Evolutionary conservation across 805 yeast genomes (phyloP).

Genomic region (Candida vartiovaarae): DNA sequence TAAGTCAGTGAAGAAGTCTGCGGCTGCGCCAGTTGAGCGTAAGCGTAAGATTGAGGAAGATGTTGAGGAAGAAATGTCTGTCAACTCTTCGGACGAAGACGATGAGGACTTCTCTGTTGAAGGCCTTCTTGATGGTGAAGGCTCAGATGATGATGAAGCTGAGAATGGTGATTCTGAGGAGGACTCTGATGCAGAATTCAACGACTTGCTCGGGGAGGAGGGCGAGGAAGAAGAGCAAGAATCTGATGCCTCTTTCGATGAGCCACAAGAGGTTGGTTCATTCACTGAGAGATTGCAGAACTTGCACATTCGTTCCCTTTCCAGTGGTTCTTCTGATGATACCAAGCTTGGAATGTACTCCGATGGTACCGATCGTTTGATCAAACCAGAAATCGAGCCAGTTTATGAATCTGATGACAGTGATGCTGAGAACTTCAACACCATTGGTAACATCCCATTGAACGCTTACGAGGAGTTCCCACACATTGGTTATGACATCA

Average conservation of each 20-base stretch:
- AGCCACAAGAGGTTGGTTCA: background rate
- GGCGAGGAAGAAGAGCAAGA: slow-evolving; percentile 36
- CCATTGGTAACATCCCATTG: slow-evolving; percentile 90
- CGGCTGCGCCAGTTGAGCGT: slow-evolving; percentile 1
- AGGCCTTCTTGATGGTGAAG: slow-evolving; percentile 32
- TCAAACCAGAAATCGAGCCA: slow-evolving; percentile 89
- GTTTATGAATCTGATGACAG: slow-evolving; percentile 93
- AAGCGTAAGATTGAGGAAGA: slow-evolving; percentile 19
- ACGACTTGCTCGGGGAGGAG: slow-evolving; percentile 48
- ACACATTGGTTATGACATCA: slow-evolving; percentile 93
- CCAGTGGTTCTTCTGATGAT: slow-evolving; percentile 25
- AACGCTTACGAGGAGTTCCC: slow-evolving; percentile 96
- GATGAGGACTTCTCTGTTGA: slow-evolving; percentile 14
- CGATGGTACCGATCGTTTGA: slow-evolving; percentile 74
- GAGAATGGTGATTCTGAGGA: slow-evolving; percentile 6
- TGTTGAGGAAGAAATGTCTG: slow-evolving; percentile 3
- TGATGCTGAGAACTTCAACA: slow-evolving; percentile 72
- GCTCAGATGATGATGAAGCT: slow-evolving; percentile 7
- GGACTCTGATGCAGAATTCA: slow-evolving; percentile 58
- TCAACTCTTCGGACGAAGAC: slow-evolving; percentile 1
- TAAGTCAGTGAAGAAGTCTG: background rate
- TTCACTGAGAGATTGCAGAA: slow-evolving; percentile 50
- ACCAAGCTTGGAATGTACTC: slow-evolving; percentile 45
- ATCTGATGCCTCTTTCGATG: slow-evolving; percentile 32
- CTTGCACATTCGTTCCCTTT: slow-evolving; percentile 44